phyloP scores from a whole-genome alignment of 495 filamentous ascomycete species.

The Clavariopsis aquatica region DNA sequence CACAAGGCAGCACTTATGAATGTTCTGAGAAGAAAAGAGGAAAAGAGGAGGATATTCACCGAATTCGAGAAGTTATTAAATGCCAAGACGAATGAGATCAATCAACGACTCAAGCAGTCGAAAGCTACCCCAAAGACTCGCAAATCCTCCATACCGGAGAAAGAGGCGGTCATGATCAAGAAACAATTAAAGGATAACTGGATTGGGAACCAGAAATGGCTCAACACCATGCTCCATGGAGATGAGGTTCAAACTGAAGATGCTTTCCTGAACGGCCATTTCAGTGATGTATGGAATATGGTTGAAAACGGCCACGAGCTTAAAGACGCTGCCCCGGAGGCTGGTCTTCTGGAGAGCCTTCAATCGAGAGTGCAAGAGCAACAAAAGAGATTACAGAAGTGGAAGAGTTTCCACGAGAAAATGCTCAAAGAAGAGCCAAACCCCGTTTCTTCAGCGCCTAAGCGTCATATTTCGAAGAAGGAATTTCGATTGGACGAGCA shows the following conservation, averaged over 20 bases:
- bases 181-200: constrained; percentile 67
- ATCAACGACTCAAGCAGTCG: constrained; percentile 38
- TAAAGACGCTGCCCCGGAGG: constrained; percentile 52
- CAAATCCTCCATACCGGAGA: constrained; percentile 45
- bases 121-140: constrained; percentile 23
- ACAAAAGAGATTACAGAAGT: constrained; percentile 63
- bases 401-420: constrained; percentile 66
- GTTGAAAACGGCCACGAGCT: constrained; percentile 56
- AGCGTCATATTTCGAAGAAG: neutral
- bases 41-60: constrained; percentile 52
- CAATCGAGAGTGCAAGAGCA: constrained; percentile 66
- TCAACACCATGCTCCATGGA: constrained; percentile 65
- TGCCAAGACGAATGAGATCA: constrained; percentile 52
- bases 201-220: constrained; percentile 70
- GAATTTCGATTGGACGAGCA: constrained; percentile 25
- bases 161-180: constrained; percentile 50
- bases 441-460: constrained; percentile 11
- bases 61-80: constrained; percentile 64
- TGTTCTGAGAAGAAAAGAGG: constrained; percentile 57
- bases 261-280: constrained; percentile 62
- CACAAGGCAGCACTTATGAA: constrained; percentile 65
- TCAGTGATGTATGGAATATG: constrained; percentile 66
- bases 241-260: constrained; percentile 61
- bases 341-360: constrained; percentile 64
- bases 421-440: constrained; percentile 40